Base-by-base conservation (phyloP, 1,284 basidiomycete species). In the Neonothopanus nambi region DNA sequence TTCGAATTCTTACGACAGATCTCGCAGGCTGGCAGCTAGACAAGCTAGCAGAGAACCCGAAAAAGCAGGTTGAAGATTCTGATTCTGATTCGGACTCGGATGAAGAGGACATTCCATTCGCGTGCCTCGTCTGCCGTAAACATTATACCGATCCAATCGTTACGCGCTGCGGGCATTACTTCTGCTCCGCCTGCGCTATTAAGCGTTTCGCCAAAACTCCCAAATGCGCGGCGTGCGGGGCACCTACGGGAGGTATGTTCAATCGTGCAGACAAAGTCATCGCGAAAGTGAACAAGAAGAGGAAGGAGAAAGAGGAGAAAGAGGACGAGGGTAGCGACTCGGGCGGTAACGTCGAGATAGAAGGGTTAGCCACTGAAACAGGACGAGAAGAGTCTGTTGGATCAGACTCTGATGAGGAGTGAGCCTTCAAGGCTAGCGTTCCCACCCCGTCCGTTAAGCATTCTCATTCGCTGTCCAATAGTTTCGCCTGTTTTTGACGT, bases 21-120 rank as follows among this genome's bases (percentile, higher is more conserved):
- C 84, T 99, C 28, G 90, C 91, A 9, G 97, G 97, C 40, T 99
- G 97, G 97, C 96, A 99, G 73, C 80, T 99, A 51, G 95, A 98
- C 76, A 87, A 89, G 67, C 74, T 89, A 52, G 86, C 83, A n/a
- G 88, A 82, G 58, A 84, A 81, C 61, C 74, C 87, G 3, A 74
- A 77, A 63, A 81, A 78, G 66, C 74, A 82, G 57, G 80, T 71
- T n/a, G 85, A 80, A 59, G 77, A 71, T 57, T 80, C 75, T 30
- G 85, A 58, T 8, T 77, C 78, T 26, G 83, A 84, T 23, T 77
- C 78, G 21, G 83, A 84, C 65, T 80, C 79, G 41, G 81, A 81
- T 62, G 88, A 94, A 54, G 94, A 95, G 67, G 93, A 97, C 69
- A 81, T 99, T 37, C 97, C 97, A 2, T 99, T 98, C 68, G 96